Percentiles rank a stretch among this genome's conserved stretches.
Evolutionary conservation across 805 yeast genomes (phyloP).

Genomic region (Maudiozyma serrabonitensis): DNA sequence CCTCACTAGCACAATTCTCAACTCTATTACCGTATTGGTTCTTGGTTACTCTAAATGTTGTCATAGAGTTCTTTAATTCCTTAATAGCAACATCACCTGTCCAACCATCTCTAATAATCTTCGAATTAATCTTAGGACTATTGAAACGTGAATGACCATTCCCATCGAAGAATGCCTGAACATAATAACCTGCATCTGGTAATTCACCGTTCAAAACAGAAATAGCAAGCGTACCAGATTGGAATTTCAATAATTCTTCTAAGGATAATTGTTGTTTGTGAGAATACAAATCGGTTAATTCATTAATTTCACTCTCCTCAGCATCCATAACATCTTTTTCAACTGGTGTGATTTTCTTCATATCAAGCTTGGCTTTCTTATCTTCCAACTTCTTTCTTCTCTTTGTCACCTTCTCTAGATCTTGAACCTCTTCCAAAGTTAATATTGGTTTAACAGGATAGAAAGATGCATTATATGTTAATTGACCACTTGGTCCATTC

Average conservation of each 20-base stretch:
- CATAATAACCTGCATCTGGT: conserved; percentile 45
- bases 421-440: conserved; percentile 62
- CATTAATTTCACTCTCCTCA: conserved; percentile 26
- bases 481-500: conserved; percentile 75
- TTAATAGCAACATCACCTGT: conserved; percentile 70
- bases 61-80: conserved; percentile 66
- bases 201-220: conserved; percentile 53
- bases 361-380: conserved; percentile 26
- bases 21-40: conserved; percentile 44
- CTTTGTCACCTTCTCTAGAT: conserved; percentile 37
- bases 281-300: conserved; percentile 32
- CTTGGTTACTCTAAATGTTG: conserved; percentile 52
- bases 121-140: conserved; percentile 39
- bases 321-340: conserved; percentile 25
- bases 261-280: conserved; percentile 44
- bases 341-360: conserved; percentile 22
- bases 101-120: conserved; percentile 32
- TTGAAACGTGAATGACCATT: conserved; percentile 55
- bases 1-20: conserved; percentile 50
- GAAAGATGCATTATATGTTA: conserved; percentile 68
- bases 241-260: conserved; percentile 45
- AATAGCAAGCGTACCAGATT: conserved; percentile 69
- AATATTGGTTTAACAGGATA: conserved; percentile 77
- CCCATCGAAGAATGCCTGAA: conserved; percentile 74
- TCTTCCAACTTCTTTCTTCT: conserved; percentile 31